Percentiles rank a stretch among this genome's conserved stretches.
phyloP scores from a whole-genome alignment of 2,329 filamentous ascomycete genomes.

The Torrubiella hemipterigena region DNA sequence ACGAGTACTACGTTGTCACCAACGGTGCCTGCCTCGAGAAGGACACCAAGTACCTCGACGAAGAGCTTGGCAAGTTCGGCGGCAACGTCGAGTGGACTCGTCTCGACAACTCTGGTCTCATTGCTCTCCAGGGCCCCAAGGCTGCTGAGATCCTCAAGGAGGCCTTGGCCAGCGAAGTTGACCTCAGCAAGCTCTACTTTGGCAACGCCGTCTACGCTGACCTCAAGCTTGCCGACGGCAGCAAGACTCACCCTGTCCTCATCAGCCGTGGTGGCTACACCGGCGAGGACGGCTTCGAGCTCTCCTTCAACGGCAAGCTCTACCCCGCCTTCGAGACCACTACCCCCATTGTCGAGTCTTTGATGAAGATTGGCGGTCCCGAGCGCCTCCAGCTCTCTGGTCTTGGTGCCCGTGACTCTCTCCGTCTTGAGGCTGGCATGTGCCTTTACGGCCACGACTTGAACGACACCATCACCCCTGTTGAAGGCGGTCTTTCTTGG shows the following conservation, averaged over 20 bases:
- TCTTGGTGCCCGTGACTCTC: slow-evolving; percentile 79
- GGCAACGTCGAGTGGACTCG: slow-evolving; percentile 54
- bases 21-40: slow-evolving; percentile 90
- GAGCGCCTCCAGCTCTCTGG: slow-evolving; percentile 66
- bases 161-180: slow-evolving; percentile 40
- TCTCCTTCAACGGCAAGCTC: slow-evolving; percentile 53
- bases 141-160: slow-evolving; percentile 56
- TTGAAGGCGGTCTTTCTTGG: slow-evolving; percentile 54
- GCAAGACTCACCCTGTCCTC: slow-evolving; percentile 32
- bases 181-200: slow-evolving; percentile 66
- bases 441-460: slow-evolving; percentile 99
- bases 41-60: slow-evolving; percentile 64
- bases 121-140: slow-evolving; percentile 83
- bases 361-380: slow-evolving; percentile 53
- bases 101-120: slow-evolving; percentile 60
- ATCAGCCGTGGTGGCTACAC: slow-evolving; percentile 91
- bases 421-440: slow-evolving; percentile 94
- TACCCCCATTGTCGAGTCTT: slow-evolving; percentile 50
- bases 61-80: slow-evolving; percentile 50
- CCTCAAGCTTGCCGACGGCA: slow-evolving; percentile 46
- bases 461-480: slow-evolving; percentile 57
- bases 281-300: slow-evolving; percentile 95
- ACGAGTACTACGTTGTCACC: slow-evolving; percentile 84
- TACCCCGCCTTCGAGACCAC: slow-evolving; percentile 24
- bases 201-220: slow-evolving; percentile 59